Evolutionary conservation across 1,139 yeast genomes (phyloP).

Genomic region (Waltiozyma sp.): DNA sequence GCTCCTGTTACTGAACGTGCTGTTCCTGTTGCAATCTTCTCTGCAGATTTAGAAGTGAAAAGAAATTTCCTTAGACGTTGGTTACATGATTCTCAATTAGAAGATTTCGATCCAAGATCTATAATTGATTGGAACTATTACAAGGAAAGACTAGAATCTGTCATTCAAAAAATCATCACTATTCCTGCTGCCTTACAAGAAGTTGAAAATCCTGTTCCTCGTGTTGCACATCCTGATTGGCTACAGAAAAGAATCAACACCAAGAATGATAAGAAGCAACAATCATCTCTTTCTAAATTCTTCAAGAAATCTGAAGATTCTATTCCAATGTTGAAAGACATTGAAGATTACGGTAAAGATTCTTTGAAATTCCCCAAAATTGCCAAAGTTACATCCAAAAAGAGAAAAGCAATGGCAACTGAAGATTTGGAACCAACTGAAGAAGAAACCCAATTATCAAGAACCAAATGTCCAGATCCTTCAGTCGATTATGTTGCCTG

Average conservation of each 20-base stretch:
- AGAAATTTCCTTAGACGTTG: slow-evolving; percentile 68
- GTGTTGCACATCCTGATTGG: slow-evolving; percentile 96
- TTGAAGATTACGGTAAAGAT: slow-evolving; percentile 58
- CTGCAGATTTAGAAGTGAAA: slow-evolving; percentile 59
- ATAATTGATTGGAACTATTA: slow-evolving; percentile 94
- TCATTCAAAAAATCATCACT: slow-evolving; percentile 87
- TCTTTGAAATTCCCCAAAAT: slow-evolving; percentile 24
- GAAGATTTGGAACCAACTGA: slow-evolving; percentile 23
- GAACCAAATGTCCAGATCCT: slow-evolving; percentile 58
- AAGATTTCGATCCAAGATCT: slow-evolving; percentile 78
- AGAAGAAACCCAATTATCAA: slow-evolving; percentile 37
- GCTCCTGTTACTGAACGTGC: slow-evolving; percentile 97
- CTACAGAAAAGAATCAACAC: slow-evolving; percentile 49
- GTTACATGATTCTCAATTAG: slow-evolving; percentile 71
- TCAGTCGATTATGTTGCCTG: slow-evolving; percentile 67
- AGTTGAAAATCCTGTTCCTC: slow-evolving; percentile 86
- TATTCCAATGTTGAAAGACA: slow-evolving; percentile 42
- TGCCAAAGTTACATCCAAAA: slow-evolving; percentile 41
- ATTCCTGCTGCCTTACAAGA: slow-evolving; percentile 96
- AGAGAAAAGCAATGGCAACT: slow-evolving; percentile 25
- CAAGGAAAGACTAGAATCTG: slow-evolving; percentile 83
- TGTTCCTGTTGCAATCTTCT: slow-evolving; percentile 89
- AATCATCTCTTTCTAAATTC: slow-evolving; percentile 50
- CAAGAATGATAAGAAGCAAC: slow-evolving; percentile 61
- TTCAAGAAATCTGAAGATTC: slow-evolving; percentile 30